Evolutionary conservation across 495 filamentous ascomycete species (phyloP).

Genomic region (Penicillium macrosclerotiorum): DNA sequence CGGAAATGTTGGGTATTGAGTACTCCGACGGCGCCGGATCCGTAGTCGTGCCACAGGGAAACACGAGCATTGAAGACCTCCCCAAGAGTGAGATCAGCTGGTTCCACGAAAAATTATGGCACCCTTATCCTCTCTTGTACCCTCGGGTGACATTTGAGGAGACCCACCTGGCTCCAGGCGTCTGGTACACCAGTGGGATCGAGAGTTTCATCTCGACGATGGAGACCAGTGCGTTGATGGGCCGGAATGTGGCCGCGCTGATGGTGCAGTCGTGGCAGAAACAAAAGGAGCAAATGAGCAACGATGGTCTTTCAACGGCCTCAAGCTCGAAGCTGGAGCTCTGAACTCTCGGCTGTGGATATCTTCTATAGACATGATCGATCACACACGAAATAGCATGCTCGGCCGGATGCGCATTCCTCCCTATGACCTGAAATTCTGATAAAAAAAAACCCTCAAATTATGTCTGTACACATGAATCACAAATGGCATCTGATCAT

Average conservation of each 20-base stretch:
- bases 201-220: conserved; percentile 96
- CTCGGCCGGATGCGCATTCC: neutral
- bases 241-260: conserved; percentile 84
- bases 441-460: neutral
- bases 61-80: conserved; percentile 35
- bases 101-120: conserved; percentile 74
- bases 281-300: conserved; percentile 2
- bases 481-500: conserved; percentile 6
- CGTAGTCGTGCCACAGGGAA: conserved; percentile 6
- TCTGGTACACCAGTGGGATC: conserved; percentile 93
- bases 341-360: neutral
- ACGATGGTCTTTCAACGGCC: no score
- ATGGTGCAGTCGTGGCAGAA: conserved; percentile 63
- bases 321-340: conserved; percentile 15
- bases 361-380: neutral
- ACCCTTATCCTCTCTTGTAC: conserved; percentile 78
- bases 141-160: conserved; percentile 89
- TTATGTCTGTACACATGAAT: conserved; percentile 8
- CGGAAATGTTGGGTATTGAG: conserved; percentile 37
- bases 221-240: conserved; percentile 96
- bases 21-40: conserved; percentile 14
- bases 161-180: conserved; percentile 54
- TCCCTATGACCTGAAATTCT: neutral
- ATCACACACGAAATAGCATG: no score
- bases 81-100: conserved; percentile 63